Evolutionary conservation across 2,329 filamentous ascomycete genomes (phyloP).

Genomic region (Akanthomyces uredinophilus): DNA sequence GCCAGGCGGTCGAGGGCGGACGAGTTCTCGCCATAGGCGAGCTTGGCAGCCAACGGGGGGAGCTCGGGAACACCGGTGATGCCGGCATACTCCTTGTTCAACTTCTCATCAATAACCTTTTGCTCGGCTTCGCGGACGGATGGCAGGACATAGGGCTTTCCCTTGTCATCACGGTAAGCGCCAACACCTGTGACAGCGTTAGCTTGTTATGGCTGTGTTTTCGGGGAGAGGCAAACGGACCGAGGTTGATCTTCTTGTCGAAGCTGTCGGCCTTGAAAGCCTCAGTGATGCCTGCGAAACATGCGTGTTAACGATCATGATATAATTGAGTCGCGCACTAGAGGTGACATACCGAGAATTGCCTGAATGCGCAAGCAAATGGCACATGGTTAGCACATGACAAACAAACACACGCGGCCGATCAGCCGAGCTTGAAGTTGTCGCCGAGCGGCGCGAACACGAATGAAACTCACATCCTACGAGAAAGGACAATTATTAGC

Average conservation of each 20-base stretch:
- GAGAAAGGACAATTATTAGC: constrained; percentile 14
- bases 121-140: constrained; percentile 87
- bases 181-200: constrained; percentile 63
- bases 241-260: constrained; percentile 95
- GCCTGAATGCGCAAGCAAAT: constrained; percentile 45
- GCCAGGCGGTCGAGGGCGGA: constrained; percentile 72
- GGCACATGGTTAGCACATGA: constrained; percentile 11
- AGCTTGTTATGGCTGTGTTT: constrained; percentile 1
- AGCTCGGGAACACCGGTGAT: constrained; percentile 95
- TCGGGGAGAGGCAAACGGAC: constrained; percentile 40
- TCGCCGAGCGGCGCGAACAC: background rate
- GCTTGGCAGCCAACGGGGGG: constrained; percentile 82
- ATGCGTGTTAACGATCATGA: constrained; percentile 21
- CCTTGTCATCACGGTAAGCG: constrained; percentile 95
- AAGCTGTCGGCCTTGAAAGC: constrained; percentile 97
- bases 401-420: constrained; percentile 17
- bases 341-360: constrained; percentile 62
- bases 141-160: constrained; percentile 95
- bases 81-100: constrained; percentile 97
- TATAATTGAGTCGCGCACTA: background rate
- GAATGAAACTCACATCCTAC: constrained; percentile 33
- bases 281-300: constrained; percentile 73
- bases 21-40: constrained; percentile 84
- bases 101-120: constrained; percentile 68
- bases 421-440: constrained; percentile 21